A percentile compares a stretch with the other conserved stretches of the same genome.
Conservation (phyloP, 176 grass and related monocot species). For the Ampelocalamus luodianensis region DNA sequence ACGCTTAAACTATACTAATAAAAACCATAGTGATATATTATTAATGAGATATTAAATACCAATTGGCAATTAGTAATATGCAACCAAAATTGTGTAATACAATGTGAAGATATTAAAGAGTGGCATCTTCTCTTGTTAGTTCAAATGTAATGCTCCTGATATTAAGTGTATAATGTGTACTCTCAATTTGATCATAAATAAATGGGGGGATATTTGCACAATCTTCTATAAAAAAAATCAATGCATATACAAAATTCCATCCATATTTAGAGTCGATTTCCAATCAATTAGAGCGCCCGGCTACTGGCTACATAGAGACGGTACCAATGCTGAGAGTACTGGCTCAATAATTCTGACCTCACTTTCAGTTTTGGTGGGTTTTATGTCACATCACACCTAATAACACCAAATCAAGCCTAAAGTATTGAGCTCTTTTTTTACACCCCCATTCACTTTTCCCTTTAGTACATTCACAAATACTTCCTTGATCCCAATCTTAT, state of each 20-base stretch:
- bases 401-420: background rate
- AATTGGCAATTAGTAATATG: background rate
- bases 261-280: background rate
- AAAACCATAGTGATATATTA: background rate
- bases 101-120: background rate
- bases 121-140: too few species aligned
- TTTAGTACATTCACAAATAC: slow-evolving; percentile 42
- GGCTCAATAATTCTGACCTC: background rate
- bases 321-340: background rate
- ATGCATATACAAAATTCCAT: background rate
- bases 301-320: background rate
- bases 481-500: background rate
- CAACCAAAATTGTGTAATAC: background rate
- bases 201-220: background rate
- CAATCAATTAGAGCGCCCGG: background rate
- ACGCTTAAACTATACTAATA: background rate
- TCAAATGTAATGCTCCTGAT: background rate
- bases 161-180: background rate
- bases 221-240: background rate
- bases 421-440: background rate
- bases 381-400: slow-evolving; percentile 40
- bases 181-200: background rate
- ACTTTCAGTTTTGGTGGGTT: slow-evolving; percentile 31
- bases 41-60: background rate
- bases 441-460: background rate